Base-by-base conservation (phyloP, 2,329 filamentous ascomycete genomes). In the Colletotrichum camelliae region DNA sequence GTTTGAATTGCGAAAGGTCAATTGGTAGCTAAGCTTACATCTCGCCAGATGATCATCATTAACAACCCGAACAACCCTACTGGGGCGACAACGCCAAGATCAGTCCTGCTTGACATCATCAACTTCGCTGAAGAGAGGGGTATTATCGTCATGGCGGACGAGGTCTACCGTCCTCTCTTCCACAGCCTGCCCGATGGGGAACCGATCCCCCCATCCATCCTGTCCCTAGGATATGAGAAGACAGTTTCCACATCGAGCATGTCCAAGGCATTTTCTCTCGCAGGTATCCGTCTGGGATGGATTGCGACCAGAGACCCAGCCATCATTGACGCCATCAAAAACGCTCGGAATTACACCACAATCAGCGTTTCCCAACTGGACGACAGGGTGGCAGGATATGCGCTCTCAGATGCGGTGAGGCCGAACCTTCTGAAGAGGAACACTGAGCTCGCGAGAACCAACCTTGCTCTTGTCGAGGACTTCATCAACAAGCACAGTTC, bases 41-140 rank as follows among this genome's bases (percentile, higher is more conserved):
- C 21, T 10, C 15, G 7, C 15, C 55, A 87, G 85, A 87, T 90
- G 84, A 89, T 90, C 67, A 83, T 89, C 9, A 81, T 88, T 81
- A 92, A 93, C 83, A 97, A 96, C 80, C 95, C 95, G 1, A 95
- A 96, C 83, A 97, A 97, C 80, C 95, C 95, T 0, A 96, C 93
- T 0, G 95, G 95, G 4, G 91, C 92, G 9, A 89, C 93, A 6
- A 92, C 95, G 15, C 91, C 92, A 1, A 91, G 88, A 66, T 82
- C 88, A 2, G 88, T 91, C 16, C 87, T 97, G 1, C 83, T 91
- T 70, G 80, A 88, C 4, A 89, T 97, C 75, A 86, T 95, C 43
- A 86, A 90, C 4, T 84, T 96, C 70, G 94, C 94, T 2, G 86
- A 88, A 69, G 85, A 90, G 39, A 89, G 91, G 52, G 87, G 89